Evolutionary conservation across 1,284 basidiomycete genomes (phyloP), one percentile per base, ranked within the genome.

Genomic region (Trichosporon coremiiforme): DNA sequence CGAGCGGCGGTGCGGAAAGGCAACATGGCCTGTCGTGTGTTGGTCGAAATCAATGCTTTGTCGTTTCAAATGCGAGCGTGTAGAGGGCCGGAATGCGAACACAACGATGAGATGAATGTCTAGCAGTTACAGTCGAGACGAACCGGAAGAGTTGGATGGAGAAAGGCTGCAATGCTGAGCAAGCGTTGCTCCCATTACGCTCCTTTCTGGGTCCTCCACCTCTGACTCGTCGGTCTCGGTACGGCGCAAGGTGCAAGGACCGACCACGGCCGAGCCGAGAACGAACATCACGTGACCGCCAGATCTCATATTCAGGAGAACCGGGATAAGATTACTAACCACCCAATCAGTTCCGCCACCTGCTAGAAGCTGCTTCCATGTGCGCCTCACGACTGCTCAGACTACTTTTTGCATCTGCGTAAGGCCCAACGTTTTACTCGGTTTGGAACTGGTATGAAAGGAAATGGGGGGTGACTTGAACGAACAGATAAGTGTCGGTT

Each of bases 1-100:
- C 70, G 66, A 33, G 73, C 71, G 33, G 73, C 75, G 22, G 75
- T 69, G 63, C 76, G 72, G 35, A 79, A 65, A 25, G 77, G 77
- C 25, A 79, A 62, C 77, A 79, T 79, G 57, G 57, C 57, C 57
- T 53, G 22, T 64, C 63, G 53, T 65, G 53, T 22, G 41, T 66
- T 13, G 12, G 41, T 36, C 12, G 29, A 10, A 10, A 31, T 29
- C 4, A 3, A 50, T 38, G 57, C 4, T 35, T 35, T 31, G 64
- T 62, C 33, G 10, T 53, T 25, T 69, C 55, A 25, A 13, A 53
- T 66, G 57, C 57, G n/a, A 35, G 15, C 57, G 13, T n/a, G 31
- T 8, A 20, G 57, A 35, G 20, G 2, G 20, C 15, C 57, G 29
- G 57, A 33, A 33, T 33, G 57, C 31, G 57, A 62, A 62, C 57